Base-by-base conservation (phyloP, 805 yeast genomes). In the Allodekkera sacchari region DNA sequence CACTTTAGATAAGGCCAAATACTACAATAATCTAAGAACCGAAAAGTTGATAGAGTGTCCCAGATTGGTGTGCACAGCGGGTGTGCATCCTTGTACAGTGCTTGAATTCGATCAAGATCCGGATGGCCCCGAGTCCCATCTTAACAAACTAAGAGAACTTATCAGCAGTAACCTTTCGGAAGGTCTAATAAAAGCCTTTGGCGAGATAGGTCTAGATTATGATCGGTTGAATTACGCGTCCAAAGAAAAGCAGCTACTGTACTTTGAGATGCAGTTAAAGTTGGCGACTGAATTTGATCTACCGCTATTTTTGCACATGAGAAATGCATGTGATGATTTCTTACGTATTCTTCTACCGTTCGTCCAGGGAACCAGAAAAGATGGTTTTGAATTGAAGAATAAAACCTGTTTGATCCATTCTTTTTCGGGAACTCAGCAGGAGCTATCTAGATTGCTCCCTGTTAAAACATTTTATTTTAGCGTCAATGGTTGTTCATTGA, bases 51-150 rank as follows among this genome's bases (percentile, higher is more conserved):
- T 11, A 14, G 23, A 14, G 13, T 49, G 57, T 24, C 60, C 60
- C 1, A 36, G 38, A 7, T 50, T 77, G 19, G 69, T 60, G 38
- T 73, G 82, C 16, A 92, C 98, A 0, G 88, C 77, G 2, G 98
- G 99, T 9, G 94, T 89, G 2, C 99, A 92, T 59, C 99, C 99
- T 1, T 89, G 98, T 55, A 64, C 80, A 12, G 94, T 87, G 0
- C 53, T 53, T 48, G 88, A 66, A 43, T 69, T 76, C 40, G 53
- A 48, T 28, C 19, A 35, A 3, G 16, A 26, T 14, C 58, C 46
- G 7, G 38, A 34, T 6, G 46, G 43, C 3, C 54, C 55, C 2
- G 64, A 56, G 3, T 45, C 45, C 3, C 77, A 77, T 43, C 48
- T 83, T 22, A 45, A 52, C 3, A 51, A 63, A 17, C 54, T 92